phyloP scores from a whole-genome alignment of 2,329 filamentous ascomycete species.

The Endoconidiophora laricicola region DNA sequence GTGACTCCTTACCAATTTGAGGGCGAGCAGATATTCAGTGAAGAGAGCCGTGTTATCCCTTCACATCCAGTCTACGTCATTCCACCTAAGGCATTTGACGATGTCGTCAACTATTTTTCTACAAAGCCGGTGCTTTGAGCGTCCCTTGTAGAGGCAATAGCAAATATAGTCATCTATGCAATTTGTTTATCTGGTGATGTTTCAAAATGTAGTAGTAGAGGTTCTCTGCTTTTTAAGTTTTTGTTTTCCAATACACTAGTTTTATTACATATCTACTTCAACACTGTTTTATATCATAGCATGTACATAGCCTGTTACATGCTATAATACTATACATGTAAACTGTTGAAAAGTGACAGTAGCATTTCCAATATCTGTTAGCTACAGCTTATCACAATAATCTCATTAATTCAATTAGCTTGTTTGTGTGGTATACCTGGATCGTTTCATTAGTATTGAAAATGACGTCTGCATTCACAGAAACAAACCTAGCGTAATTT shows the following conservation, averaged over 20 bases:
- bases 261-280: too few relatives aligned
- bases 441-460: not conserved
- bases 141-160: not conserved
- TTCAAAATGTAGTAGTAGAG: not conserved
- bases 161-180: not conserved
- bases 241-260: too few relatives aligned
- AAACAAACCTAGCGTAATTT: not conserved
- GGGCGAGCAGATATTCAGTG: constrained; percentile 42
- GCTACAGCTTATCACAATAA: too few relatives aligned
- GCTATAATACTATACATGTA: not conserved
- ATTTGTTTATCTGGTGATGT: not conserved
- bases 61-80: constrained; percentile 79
- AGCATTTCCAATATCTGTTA: too few relatives aligned
- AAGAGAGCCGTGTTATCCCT: constrained; percentile 49
- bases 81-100: constrained; percentile 50
- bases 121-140: constrained; percentile 38
- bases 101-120: constrained; percentile 48
- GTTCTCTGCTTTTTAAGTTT: too few relatives aligned
- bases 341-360: too few relatives aligned
- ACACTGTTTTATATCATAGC: too few relatives aligned
- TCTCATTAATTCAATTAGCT: too few relatives aligned
- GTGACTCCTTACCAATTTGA: constrained; percentile 4
- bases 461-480: not conserved
- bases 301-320: not conserved
- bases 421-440: too few relatives aligned